Percentiles rank a stretch among this genome's conserved stretches.
Evolutionary conservation across 2,329 filamentous ascomycete species (phyloP).

Genomic region (Penicillium thymicola): DNA sequence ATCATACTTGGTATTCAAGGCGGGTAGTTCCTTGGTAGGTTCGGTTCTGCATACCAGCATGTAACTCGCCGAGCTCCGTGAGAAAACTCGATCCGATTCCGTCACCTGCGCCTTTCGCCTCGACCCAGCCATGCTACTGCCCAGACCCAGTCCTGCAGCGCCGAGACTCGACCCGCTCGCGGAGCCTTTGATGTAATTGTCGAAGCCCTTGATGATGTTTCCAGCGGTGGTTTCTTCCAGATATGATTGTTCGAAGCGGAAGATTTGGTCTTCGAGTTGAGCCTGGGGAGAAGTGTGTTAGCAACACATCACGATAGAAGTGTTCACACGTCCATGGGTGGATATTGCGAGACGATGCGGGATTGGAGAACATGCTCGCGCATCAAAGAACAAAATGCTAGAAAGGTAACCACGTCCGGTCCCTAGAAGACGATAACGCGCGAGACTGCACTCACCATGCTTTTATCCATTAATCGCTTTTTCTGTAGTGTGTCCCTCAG

Average conservation of each 20-base stretch:
- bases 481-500: slow-evolving; percentile 65
- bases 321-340: background rate
- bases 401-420: background rate
- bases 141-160: slow-evolving; percentile 32
- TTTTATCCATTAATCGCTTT: slow-evolving; percentile 62
- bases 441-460: slow-evolving; percentile 46
- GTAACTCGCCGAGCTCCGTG: slow-evolving; percentile 48
- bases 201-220: slow-evolving; percentile 97
- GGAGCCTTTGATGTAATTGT: slow-evolving; percentile 93
- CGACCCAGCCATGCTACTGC: slow-evolving; percentile 25
- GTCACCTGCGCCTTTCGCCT: slow-evolving; percentile 46
- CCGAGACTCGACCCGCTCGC: slow-evolving; percentile 49
- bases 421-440: background rate
- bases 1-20: background rate
- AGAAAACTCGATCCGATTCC: slow-evolving; percentile 49
- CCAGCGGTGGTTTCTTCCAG: slow-evolving; percentile 83
- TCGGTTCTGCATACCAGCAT: slow-evolving; percentile 36
- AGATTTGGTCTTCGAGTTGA: slow-evolving; percentile 74
- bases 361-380: background rate
- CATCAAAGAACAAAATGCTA: background rate
- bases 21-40: background rate
- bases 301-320: background rate
- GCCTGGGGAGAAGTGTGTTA: slow-evolving; percentile 40
- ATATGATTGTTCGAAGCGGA: slow-evolving; percentile 78
- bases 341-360: background rate